A percentile compares a stretch with the other conserved stretches of the same genome.
Evolutionary conservation across 345 rosid species (phyloP).

Genomic region (Bruguiera gymnorhiza): DNA sequence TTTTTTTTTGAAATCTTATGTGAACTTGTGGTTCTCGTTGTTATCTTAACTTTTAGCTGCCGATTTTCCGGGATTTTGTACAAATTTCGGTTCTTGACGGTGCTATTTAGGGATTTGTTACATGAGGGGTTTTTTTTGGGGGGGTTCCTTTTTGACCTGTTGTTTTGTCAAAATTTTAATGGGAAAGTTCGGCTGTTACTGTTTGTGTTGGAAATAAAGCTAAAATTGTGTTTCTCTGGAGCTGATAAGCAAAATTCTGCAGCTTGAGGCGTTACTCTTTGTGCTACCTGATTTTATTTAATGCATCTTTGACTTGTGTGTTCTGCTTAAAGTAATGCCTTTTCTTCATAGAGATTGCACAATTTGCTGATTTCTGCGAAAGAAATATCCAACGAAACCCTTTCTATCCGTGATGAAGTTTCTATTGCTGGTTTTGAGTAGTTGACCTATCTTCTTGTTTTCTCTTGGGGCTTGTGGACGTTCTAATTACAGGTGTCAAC

Average conservation of each 20-base stretch:
- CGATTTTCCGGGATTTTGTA: not conserved
- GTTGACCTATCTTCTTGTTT: not conserved
- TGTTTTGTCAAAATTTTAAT: not conserved
- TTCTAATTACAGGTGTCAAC: too few relatives aligned
- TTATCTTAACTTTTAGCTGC: not conserved
- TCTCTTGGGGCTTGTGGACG: not conserved
- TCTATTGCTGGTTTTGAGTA: not conserved
- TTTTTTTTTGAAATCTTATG: conserved; percentile 28
- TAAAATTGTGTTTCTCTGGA: too few relatives aligned
- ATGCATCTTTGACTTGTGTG: too few relatives aligned
- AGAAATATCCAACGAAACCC: not conserved
- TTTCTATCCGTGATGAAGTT: not conserved
- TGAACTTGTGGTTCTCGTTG: conserved; percentile 1
- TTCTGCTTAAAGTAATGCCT: too few relatives aligned
- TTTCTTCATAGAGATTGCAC: too few relatives aligned
- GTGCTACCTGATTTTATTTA: too few relatives aligned
- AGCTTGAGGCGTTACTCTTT: too few relatives aligned
- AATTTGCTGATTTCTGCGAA: too few relatives aligned
- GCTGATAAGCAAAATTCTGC: too few relatives aligned
- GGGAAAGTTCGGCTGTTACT: not conserved
- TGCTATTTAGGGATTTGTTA: conserved; percentile 5
- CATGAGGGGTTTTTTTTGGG: not conserved
- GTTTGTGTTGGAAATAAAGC: not conserved
- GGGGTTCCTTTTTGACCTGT: not conserved
- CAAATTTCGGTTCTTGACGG: not conserved